Percentiles rank a stretch among this genome's conserved stretches.
Evolutionary conservation across 1,284 basidiomycete genomes (phyloP).

Genomic region (Melampsora larici-populina): DNA sequence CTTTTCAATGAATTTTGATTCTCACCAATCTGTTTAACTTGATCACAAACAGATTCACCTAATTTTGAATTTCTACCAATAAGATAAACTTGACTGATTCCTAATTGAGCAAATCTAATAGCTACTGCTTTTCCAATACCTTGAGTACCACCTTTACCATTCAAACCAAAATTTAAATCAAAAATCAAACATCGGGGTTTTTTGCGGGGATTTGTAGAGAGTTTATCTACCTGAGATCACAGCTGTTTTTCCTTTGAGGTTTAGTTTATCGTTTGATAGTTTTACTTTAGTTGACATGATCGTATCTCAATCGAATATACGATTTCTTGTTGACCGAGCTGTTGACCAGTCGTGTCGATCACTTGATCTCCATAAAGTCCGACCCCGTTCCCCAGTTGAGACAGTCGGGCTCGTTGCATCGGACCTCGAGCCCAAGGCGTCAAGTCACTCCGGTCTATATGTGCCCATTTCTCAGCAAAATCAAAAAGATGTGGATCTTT

Average conservation of each 20-base stretch:
- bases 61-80: constrained; percentile 52
- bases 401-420: too few species aligned
- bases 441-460: too few species aligned
- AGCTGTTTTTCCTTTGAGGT: constrained; percentile 47
- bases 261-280: constrained; percentile 45
- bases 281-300: constrained; percentile 45
- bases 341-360: too few species aligned
- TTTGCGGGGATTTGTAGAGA: constrained; percentile 12
- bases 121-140: constrained; percentile 25
- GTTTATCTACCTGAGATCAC: constrained; percentile 48
- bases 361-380: too few species aligned
- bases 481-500: too few species aligned
- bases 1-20: background rate
- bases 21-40: constrained; percentile 44
- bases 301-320: too few species aligned
- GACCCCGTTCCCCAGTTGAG: too few species aligned
- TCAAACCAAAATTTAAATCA: constrained; percentile 43
- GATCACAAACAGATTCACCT: constrained; percentile 50
- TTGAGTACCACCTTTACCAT: constrained; percentile 20
- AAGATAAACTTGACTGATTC: constrained; percentile 53
- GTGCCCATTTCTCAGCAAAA: too few species aligned
- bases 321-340: too few species aligned
- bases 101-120: constrained; percentile 34
- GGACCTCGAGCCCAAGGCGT: too few species aligned
- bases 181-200: constrained; percentile 45